Evolutionary conservation across 495 filamentous ascomycete species (phyloP).

Genomic region (Penicillium roqueforti): DNA sequence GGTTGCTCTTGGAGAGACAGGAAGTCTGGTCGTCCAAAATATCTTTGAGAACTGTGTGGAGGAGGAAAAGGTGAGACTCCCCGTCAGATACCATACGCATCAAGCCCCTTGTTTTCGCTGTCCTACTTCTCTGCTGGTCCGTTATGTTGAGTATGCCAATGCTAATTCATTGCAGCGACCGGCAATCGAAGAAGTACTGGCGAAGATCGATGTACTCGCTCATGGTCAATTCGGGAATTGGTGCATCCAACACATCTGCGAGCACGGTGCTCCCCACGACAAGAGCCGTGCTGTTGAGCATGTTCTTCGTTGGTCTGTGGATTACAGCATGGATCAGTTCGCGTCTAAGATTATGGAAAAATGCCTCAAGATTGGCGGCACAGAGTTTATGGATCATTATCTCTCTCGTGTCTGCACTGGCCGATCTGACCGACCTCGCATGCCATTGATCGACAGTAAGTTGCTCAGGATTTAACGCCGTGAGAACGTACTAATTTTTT

Average conservation of each 20-base stretch:
- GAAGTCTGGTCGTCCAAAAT: slow-evolving; percentile 96
- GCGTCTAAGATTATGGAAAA: slow-evolving; percentile 99
- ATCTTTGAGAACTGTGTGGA: slow-evolving; percentile 99
- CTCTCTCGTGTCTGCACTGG: slow-evolving; percentile 91
- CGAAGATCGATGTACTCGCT: slow-evolving; percentile 88
- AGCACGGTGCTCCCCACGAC: slow-evolving; percentile 88
- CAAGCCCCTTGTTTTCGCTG: background rate
- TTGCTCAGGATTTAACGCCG: slow-evolving; percentile 7
- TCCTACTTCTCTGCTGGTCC: background rate
- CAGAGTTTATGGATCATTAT: slow-evolving; percentile 88
- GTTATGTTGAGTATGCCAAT: slow-evolving; percentile 7
- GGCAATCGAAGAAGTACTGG: slow-evolving; percentile 93
- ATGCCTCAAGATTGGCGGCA: slow-evolving; percentile 92
- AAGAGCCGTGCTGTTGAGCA: slow-evolving; percentile 92
- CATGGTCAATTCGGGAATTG: slow-evolving; percentile 99
- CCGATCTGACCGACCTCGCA: slow-evolving; percentile 84
- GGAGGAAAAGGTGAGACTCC: slow-evolving; percentile 79
- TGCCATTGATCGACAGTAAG: slow-evolving; percentile 92
- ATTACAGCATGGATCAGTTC: slow-evolving; percentile 99
- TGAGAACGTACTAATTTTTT: slow-evolving; percentile 23
- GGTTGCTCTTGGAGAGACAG: slow-evolving; percentile 93
- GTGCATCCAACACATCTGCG: slow-evolving; percentile 99
- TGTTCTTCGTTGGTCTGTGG: slow-evolving; percentile 83
- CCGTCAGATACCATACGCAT: background rate
- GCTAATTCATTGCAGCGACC: slow-evolving; percentile 64